Conservation (phyloP, 2,329 filamentous ascomycete genomes). For the Exophiala sp. region DNA sequence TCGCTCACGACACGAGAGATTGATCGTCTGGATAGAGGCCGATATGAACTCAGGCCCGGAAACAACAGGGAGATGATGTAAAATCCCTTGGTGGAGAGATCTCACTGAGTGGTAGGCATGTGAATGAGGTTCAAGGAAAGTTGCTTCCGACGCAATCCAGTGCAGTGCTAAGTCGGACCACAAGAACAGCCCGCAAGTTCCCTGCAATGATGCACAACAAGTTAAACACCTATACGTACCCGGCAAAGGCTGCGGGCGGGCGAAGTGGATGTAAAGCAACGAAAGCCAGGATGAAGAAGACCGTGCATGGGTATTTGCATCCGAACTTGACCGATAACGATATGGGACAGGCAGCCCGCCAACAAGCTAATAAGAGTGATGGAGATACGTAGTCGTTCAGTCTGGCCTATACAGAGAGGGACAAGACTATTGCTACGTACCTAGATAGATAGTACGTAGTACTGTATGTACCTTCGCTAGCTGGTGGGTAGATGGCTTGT, state of each 20-base stretch:
- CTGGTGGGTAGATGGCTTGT: too few species aligned
- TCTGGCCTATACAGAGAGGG: too few species aligned
- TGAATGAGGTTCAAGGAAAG: constrained; percentile 3
- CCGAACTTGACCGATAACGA: constrained; percentile 1
- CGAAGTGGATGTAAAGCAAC: not conserved
- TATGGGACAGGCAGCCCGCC: not conserved
- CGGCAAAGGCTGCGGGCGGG: constrained; percentile 9
- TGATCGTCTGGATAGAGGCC: not conserved
- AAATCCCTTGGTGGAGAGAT: constrained; percentile 11
- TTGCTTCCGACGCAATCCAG: not conserved
- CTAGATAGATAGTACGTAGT: too few species aligned
- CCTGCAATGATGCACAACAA: constrained; percentile 5
- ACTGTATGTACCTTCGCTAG: too few species aligned
- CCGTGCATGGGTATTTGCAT: constrained; percentile 2
- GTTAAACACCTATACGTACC: constrained; percentile 1
- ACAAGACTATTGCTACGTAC: too few species aligned
- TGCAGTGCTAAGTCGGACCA: not conserved
- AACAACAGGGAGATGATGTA: constrained; percentile 9
- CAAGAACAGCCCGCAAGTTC: constrained; percentile 15
- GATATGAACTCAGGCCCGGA: not conserved
- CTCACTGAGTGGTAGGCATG: constrained; percentile 13
- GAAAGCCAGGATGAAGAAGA: not conserved
- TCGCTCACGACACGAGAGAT: not conserved
- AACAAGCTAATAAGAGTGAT: not conserved
- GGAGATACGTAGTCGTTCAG: not conserved